phyloP scores from a whole-genome alignment of 2,329 filamentous ascomycete species.

The Pseudocercospora vitis region DNA sequence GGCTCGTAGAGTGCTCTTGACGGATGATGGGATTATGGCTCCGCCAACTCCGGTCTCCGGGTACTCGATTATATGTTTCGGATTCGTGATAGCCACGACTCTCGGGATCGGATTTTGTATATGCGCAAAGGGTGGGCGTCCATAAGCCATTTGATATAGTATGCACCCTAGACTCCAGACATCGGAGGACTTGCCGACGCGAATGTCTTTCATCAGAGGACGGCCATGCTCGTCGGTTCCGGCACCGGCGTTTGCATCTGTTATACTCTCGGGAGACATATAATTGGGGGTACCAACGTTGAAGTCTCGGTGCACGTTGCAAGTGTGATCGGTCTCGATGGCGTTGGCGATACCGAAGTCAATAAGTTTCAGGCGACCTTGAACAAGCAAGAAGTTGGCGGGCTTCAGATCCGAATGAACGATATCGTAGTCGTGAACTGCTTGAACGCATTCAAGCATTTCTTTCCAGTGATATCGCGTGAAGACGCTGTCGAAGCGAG shows the following conservation, averaged over 20 bases:
- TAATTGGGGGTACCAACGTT: slow-evolving; percentile 97
- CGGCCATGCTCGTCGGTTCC: slow-evolving; percentile 45
- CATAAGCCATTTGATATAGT: slow-evolving; percentile 96
- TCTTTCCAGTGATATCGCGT: slow-evolving; percentile 99
- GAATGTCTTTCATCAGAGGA: slow-evolving; percentile 73
- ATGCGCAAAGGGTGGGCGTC: slow-evolving; percentile 91
- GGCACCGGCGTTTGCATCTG: slow-evolving; percentile 71
- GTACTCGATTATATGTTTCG: slow-evolving; percentile 70
- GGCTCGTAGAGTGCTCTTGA: slow-evolving; percentile 57
- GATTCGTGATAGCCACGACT: slow-evolving; percentile 84
- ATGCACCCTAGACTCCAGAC: slow-evolving; percentile 97
- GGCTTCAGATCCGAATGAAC: slow-evolving; percentile 97
- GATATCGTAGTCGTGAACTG: slow-evolving; percentile 86
- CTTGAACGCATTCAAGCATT: slow-evolving; percentile 92
- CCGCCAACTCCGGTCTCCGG: slow-evolving; percentile 68
- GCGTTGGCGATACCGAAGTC: slow-evolving; percentile 98
- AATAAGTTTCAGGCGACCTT: slow-evolving; percentile 89
- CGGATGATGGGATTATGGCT: slow-evolving; percentile 54
- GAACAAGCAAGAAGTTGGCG: slow-evolving; percentile 91
- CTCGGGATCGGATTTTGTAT: slow-evolving; percentile 83
- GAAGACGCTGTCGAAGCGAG: slow-evolving; percentile 81
- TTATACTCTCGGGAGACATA: slow-evolving; percentile 93
- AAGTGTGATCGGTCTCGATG: slow-evolving; percentile 90
- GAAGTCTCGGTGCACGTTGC: slow-evolving; percentile 94
- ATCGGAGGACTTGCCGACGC: slow-evolving; percentile 91